Conservation (phyloP, 1,139 yeast species). For the Kodamaea anthophila region DNA sequence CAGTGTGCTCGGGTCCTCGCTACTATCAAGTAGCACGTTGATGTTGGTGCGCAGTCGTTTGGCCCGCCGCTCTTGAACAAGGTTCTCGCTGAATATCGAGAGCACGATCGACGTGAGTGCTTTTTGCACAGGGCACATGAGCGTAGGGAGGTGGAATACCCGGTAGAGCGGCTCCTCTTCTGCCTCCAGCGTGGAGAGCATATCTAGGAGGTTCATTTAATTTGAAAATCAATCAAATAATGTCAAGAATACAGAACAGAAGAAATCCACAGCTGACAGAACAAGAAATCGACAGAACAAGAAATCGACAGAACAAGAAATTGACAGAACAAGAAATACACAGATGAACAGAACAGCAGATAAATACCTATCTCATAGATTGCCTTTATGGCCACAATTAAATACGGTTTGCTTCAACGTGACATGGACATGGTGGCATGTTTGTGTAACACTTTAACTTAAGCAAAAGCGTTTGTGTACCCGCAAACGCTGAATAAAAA, state of each 20-base stretch:
- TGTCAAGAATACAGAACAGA: neutral
- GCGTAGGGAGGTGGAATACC: constrained; percentile 48
- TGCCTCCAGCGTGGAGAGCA: too few relatives aligned
- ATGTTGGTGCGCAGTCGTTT: constrained; percentile 29
- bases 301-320: neutral
- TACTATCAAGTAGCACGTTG: constrained; percentile 28
- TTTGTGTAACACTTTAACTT: too few relatives aligned
- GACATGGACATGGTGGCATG: too few relatives aligned
- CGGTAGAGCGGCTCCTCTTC: too few relatives aligned
- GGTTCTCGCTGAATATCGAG: constrained; percentile 43
- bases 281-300: neutral
- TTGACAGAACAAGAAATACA: neutral
- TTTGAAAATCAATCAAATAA: neutral
- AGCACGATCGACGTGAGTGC: constrained; percentile 51
- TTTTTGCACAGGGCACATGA: constrained; percentile 48
- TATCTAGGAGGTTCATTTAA: constrained; percentile 35
- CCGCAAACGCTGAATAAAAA: too few relatives aligned
- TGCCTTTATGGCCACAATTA: too few relatives aligned
- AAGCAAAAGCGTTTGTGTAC: too few relatives aligned
- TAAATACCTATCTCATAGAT: too few relatives aligned
- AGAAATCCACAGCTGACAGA: neutral
- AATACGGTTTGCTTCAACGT: too few relatives aligned
- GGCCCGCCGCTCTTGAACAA: constrained; percentile 25
- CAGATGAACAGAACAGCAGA: too few relatives aligned
- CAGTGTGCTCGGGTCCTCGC: constrained; percentile 11